Conservation (phyloP, 2,329 filamentous ascomycete species). For the Trichoderma afroharzianum region DNA sequence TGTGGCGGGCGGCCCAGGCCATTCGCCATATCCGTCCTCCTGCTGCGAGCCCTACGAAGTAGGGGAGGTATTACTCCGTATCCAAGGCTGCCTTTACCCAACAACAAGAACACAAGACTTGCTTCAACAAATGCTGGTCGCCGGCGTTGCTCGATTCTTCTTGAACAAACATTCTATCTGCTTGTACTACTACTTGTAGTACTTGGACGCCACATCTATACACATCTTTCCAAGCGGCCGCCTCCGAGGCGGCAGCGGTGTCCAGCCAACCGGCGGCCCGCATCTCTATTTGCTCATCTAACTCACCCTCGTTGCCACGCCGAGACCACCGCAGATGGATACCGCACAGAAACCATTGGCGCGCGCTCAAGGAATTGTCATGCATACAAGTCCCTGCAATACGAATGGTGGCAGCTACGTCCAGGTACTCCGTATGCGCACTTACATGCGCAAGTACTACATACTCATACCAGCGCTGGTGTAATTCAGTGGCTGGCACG, state of each 20-base stretch:
- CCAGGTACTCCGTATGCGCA: neutral
- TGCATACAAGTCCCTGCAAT: neutral
- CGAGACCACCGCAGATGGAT: neutral
- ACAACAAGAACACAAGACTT: neutral
- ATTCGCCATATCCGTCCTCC: constrained; percentile 3
- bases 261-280: neutral
- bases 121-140: neutral
- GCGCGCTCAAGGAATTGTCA: neutral
- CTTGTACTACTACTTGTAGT: neutral
- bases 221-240: neutral
- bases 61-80: neutral
- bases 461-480: neutral
- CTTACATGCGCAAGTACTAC: neutral
- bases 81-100: neutral
- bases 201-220: neutral
- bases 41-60: constrained; percentile 8
- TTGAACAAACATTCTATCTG: neutral
- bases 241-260: neutral
- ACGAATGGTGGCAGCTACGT: neutral
- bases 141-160: neutral
- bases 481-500: neutral
- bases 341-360: neutral
- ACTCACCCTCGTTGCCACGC: neutral
- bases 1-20: constrained; percentile 26
- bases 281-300: neutral